A percentile compares a stretch with the other conserved stretches of the same genome.
These are phyloP conservation scores for Phytophthora meadii DNA, from an alignment of 352 stramenopile species.

Conservation along the genomic window DNA sequence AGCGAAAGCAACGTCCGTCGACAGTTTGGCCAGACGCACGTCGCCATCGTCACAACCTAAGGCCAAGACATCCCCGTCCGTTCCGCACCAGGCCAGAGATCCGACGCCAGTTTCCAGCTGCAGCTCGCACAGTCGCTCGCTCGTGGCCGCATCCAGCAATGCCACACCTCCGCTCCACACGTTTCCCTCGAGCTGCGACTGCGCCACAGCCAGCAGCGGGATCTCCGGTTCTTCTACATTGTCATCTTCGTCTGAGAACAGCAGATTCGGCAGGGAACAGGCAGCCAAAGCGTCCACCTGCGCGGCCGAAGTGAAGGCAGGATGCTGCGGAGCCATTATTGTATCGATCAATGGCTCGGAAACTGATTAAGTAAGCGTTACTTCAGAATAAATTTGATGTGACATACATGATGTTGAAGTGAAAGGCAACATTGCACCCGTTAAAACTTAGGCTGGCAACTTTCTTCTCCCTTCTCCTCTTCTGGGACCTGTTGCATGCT, in stretches of 20 bases:
- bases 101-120: conserved; percentile 57
- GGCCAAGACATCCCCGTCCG: conserved; percentile 55
- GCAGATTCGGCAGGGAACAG: conserved; percentile 29
- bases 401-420: conserved; percentile 24
- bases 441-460: too few relatives aligned
- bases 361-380: neutral
- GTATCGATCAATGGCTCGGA: conserved; percentile 8
- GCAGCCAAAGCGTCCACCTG: conserved; percentile 61
- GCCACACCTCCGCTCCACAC: conserved; percentile 70
- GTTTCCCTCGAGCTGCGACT: conserved; percentile 80
- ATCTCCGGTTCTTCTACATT: conserved; percentile 32
- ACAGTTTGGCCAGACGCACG: conserved; percentile 53
- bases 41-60: conserved; percentile 82
- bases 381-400: conserved; percentile 8
- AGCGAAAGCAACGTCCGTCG: conserved; percentile 42
- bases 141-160: conserved; percentile 51
- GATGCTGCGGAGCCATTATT: conserved; percentile 21
- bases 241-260: conserved; percentile 33
- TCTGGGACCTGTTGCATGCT: conserved; percentile 3
- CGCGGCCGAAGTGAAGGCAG: conserved; percentile 33
- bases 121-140: conserved; percentile 52
- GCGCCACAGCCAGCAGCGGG: conserved; percentile 64
- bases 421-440: too few relatives aligned
- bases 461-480: conserved; percentile 36
- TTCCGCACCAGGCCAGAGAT: conserved; percentile 61